Conservation (phyloP, 2,329 filamentous ascomycete species). For the Thielaviopsis ethacetica region DNA sequence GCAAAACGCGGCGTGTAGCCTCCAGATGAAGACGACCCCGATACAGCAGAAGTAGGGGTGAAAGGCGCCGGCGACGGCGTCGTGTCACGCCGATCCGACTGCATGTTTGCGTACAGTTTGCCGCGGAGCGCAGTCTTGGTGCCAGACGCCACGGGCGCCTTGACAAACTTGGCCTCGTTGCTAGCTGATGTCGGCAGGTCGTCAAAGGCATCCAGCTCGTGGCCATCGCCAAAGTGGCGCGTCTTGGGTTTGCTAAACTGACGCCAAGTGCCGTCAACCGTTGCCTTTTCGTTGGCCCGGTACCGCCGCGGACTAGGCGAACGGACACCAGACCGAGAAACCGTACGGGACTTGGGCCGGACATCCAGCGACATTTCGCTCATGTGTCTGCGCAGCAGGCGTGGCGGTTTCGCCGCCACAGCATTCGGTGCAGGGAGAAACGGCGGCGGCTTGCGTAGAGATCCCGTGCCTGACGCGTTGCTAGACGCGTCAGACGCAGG, state of each 20-base stretch:
- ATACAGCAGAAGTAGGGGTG: constrained; percentile 42
- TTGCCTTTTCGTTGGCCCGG: constrained; percentile 14
- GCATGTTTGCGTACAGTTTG: constrained; percentile 37
- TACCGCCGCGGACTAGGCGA: constrained; percentile 42
- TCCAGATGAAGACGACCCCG: constrained; percentile 11
- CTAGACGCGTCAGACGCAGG: constrained; percentile 33
- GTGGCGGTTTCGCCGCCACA: constrained; percentile 46
- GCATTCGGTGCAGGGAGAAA: constrained; percentile 75
- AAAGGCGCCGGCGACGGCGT: constrained; percentile 39
- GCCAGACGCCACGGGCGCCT: constrained; percentile 55
- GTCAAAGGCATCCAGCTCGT: constrained; percentile 84
- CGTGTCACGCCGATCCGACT: constrained; percentile 32
- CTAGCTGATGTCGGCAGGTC: constrained; percentile 79
- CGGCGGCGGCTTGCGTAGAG: constrained; percentile 42
- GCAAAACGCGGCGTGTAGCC: constrained; percentile 45
- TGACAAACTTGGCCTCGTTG: constrained; percentile 67
- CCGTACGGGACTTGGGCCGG: constrained; percentile 38
- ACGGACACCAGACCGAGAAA: constrained; percentile 41
- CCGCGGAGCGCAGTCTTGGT: constrained; percentile 46
- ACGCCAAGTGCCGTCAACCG: constrained; percentile 13
- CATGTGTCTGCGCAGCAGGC: constrained; percentile 63
- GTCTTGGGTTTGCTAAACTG: constrained; percentile 14
- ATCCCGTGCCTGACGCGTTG: too few relatives aligned
- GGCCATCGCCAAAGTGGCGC: constrained; percentile 66
- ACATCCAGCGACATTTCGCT: constrained; percentile 53